These are phyloP conservation scores for Nicotiana tabacum DNA, from an alignment of 257 asterid species.

Conservation along the genomic window DNA sequence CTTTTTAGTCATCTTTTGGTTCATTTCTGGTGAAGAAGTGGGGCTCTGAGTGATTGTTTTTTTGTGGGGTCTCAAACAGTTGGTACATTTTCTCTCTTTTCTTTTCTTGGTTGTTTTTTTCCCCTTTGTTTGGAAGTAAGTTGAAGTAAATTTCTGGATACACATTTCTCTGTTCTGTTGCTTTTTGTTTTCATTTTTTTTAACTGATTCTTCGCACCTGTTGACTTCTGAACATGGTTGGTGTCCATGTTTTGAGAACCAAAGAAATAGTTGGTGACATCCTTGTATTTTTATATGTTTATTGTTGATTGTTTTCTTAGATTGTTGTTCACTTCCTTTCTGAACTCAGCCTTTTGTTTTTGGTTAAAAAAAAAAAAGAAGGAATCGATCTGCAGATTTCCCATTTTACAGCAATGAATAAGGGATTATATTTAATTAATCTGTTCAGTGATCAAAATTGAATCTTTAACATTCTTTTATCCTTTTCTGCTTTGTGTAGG, in stretches of 20 bases:
- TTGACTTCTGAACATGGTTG: background rate
- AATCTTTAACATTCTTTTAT: background rate
- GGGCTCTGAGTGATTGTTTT: no score
- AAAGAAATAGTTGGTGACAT: background rate
- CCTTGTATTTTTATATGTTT: background rate
- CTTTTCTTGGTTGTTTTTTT: no score
- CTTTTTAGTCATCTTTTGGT: no score
- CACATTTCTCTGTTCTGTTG: background rate
- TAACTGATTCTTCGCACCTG: background rate
- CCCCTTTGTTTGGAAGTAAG: no score
- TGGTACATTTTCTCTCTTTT: no score
- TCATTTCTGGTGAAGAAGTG: no score
- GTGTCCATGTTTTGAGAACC: background rate
- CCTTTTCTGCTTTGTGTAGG: constrained; percentile 19
- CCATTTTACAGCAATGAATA: background rate
- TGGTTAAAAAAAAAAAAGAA: no score
- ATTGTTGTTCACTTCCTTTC: background rate
- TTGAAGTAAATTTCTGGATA: no score
- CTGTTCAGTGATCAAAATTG: background rate
- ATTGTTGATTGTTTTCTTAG: background rate
- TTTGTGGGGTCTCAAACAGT: no score
- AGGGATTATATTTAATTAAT: background rate
- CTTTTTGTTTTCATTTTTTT: background rate
- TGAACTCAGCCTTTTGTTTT: background rate
- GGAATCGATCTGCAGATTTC: background rate